These are phyloP conservation scores for Tetrapisispora iriomotensis DNA, from an alignment of 805 yeast genomes.

Conservation along the genomic window DNA sequence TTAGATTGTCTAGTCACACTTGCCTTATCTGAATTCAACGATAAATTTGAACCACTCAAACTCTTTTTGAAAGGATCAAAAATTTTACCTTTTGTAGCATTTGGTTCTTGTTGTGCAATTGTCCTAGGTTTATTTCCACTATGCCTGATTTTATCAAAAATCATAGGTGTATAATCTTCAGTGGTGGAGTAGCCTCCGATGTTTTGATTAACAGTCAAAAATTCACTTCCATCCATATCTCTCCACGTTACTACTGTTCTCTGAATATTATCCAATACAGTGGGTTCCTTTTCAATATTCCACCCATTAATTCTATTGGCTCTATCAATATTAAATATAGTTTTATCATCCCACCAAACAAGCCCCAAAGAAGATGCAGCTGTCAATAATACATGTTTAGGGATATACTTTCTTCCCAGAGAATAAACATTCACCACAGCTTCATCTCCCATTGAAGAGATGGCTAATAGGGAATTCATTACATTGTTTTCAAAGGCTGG, in stretches of 20 bases:
- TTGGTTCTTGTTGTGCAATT: neutral
- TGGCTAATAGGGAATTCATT: slow-evolving; percentile 57
- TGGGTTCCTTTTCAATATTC: slow-evolving; percentile 26
- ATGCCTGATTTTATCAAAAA: slow-evolving; percentile 8
- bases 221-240: slow-evolving; percentile 30
- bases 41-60: slow-evolving; percentile 11
- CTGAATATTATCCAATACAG: slow-evolving; percentile 22
- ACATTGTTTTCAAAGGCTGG: slow-evolving; percentile 29
- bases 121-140: slow-evolving; percentile 3
- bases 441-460: slow-evolving; percentile 62
- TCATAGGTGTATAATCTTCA: slow-evolving; percentile 3
- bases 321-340: slow-evolving; percentile 28
- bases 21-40: slow-evolving; percentile 10
- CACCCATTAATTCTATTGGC: slow-evolving; percentile 26
- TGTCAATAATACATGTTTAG: slow-evolving; percentile 37
- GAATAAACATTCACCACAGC: slow-evolving; percentile 61
- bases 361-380: slow-evolving; percentile 25
- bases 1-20: slow-evolving; percentile 6
- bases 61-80: slow-evolving; percentile 11
- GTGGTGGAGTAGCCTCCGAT: slow-evolving; percentile 17
- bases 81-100: neutral
- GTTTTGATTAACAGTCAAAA: slow-evolving; percentile 22
- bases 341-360: slow-evolving; percentile 29
- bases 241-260: slow-evolving; percentile 27
- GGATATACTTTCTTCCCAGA: slow-evolving; percentile 60